A percentile compares a stretch with the other conserved stretches of the same genome.
Evolutionary conservation across 805 yeast species (phyloP).

Genomic region (Yamadazyma philogaea): DNA sequence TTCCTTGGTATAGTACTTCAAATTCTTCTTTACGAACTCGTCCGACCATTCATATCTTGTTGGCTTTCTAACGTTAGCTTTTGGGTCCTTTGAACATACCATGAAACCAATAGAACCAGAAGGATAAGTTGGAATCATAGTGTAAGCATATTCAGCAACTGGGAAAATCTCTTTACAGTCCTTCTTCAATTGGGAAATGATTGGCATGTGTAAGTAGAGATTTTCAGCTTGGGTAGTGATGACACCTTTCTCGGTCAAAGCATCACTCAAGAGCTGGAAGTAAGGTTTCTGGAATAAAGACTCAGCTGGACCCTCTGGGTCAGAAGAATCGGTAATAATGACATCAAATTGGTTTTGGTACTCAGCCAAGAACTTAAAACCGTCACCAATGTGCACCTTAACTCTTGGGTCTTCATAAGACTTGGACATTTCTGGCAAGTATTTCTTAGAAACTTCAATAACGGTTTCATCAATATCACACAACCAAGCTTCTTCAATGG

Average conservation of each 20-base stretch:
- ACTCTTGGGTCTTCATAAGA: slow-evolving; percentile 87
- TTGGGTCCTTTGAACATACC: slow-evolving; percentile 81
- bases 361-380: slow-evolving; percentile 90
- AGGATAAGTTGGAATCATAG: slow-evolving; percentile 94
- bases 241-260: slow-evolving; percentile 91
- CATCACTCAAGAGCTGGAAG: slow-evolving; percentile 77
- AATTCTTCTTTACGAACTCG: slow-evolving; percentile 60
- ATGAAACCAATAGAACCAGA: slow-evolving; percentile 97
- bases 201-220: slow-evolving; percentile 86
- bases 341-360: slow-evolving; percentile 87
- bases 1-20: slow-evolving; percentile 77
- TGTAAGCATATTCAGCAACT: slow-evolving; percentile 84
- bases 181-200: slow-evolving; percentile 75
- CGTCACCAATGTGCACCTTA: slow-evolving; percentile 89
- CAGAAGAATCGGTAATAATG: slow-evolving; percentile 94
- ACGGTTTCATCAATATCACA: slow-evolving; percentile 97
- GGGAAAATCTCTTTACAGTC: slow-evolving; percentile 87
- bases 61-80: slow-evolving; percentile 66
- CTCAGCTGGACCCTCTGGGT: slow-evolving; percentile 98
- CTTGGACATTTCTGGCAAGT: slow-evolving; percentile 81
- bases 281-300: slow-evolving; percentile 88
- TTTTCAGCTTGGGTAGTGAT: slow-evolving; percentile 93
- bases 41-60: slow-evolving; percentile 55
- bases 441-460: slow-evolving; percentile 79
- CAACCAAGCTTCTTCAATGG: slow-evolving; percentile 83